Conservation (phyloP, 148 eudicot genomes). For the Vaccinium corymbosum region DNA sequence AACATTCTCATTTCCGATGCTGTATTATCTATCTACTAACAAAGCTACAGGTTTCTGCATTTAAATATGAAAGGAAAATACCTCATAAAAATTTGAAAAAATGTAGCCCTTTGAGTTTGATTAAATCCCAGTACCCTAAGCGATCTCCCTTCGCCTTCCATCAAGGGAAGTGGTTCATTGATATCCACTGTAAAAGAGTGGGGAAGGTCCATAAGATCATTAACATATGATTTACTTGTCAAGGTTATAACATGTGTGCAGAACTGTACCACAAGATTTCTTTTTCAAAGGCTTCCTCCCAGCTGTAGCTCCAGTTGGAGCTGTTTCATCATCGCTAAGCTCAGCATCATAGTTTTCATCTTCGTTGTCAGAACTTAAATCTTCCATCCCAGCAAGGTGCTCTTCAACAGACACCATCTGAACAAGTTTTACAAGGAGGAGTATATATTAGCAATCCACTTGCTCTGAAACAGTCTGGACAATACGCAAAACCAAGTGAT, state of each 20-base stretch:
- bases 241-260: conserved; percentile 1
- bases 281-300: conserved; percentile 69
- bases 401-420: conserved; percentile 97
- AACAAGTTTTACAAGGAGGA: not conserved
- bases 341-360: conserved; percentile 95
- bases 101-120: conserved; percentile 83
- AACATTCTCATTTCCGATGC: not conserved
- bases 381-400: conserved; percentile 93
- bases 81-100: conserved; percentile 96
- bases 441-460: not conserved
- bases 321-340: conserved; percentile 63
- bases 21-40: not conserved
- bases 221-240: not conserved
- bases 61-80: conserved; percentile 11
- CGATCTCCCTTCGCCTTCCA: conserved; percentile 97
- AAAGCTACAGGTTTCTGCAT: not conserved
- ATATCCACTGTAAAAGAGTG: conserved; percentile 49
- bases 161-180: conserved; percentile 63
- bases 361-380: conserved; percentile 87
- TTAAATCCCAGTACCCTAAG: conserved; percentile 87
- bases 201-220: conserved; percentile 10
- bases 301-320: conserved; percentile 46
- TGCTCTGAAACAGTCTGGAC: not conserved
- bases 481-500: not conserved
- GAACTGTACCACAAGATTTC: conserved; percentile 63